Evolutionary conservation across 345 rosid genomes (phyloP), one percentile per base, ranked within the genome.

Genomic region (Gossypium anomalum): DNA sequence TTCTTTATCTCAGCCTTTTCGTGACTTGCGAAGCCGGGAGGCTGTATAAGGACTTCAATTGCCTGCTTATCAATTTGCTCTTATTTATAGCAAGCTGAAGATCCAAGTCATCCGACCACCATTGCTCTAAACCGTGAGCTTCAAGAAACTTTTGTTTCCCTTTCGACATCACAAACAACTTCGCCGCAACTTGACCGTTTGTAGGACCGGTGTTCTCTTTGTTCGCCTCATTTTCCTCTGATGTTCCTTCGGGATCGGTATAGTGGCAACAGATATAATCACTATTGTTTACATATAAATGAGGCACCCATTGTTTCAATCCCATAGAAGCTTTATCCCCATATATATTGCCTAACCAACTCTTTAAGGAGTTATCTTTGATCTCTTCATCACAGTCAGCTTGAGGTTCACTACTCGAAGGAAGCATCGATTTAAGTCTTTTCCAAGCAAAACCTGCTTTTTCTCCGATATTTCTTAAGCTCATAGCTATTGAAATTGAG

Each of bases 91-190:
- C 88, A 76, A 78, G 82, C 65, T 92, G 92, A 72, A 92, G 94
- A 67, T 91, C 89, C 80, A 86, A 80, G 73, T 91, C 89, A 64
- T 95, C 97, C 0, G 99, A 93, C 99, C 99, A 93, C 99, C 99
- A 93, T 67, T 95, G 99, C 78, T 95, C 97, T 16, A 95, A 62
- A 17, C 98, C 97, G 27, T 93, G 99, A 20, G 98, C 98, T 85
- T 95, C 98, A 0, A 81, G 85, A 84, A 93, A 95, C 87, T 85
- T 93, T 85, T 95, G 97, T 70, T 93, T 93, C 80, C 96, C 97
- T 80, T 92, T 93, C 0, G 97, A 92, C 86, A 81, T 83, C n/a
- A 93, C 97, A 34, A 93, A 96, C 79, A 96, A 85, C 87, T 96
- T 96, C 0, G 97, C 97, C 6, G 93, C 87, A 69, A 76, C 91